These are phyloP conservation scores for Apiospora kogelbergensis DNA, from an alignment of 2,329 filamentous ascomycete species.

Conservation along the genomic window DNA sequence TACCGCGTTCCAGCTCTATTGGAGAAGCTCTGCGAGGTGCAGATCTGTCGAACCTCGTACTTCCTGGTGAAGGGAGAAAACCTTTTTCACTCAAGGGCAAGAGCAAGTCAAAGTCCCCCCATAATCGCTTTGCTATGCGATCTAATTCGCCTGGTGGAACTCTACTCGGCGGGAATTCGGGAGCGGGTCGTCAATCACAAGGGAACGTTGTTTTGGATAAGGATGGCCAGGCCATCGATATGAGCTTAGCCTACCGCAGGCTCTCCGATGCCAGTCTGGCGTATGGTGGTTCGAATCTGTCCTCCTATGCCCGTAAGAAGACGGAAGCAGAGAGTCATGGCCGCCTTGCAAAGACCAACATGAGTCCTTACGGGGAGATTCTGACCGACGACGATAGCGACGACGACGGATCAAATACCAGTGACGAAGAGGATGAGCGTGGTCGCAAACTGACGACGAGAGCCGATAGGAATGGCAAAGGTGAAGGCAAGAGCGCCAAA, in stretches of 20 bases:
- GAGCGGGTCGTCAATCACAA: slow-evolving; percentile 30
- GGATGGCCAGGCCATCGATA: slow-evolving; percentile 59
- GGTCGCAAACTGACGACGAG: slow-evolving; percentile 58
- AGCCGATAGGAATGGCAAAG: slow-evolving; percentile 40
- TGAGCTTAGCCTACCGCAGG: slow-evolving; percentile 67
- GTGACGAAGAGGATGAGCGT: slow-evolving; percentile 66
- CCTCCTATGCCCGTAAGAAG: slow-evolving; percentile 60
- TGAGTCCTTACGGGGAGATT: slow-evolving; percentile 65
- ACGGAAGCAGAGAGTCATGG: slow-evolving; percentile 41
- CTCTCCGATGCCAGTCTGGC: slow-evolving; percentile 71
- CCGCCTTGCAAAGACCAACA: slow-evolving; percentile 68
- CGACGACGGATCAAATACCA: slow-evolving; percentile 52
- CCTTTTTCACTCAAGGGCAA: slow-evolving; percentile 40
- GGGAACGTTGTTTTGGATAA: slow-evolving; percentile 56
- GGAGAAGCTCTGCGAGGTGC: slow-evolving; percentile 54
- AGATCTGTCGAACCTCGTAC: slow-evolving; percentile 49
- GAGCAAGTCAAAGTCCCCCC: slow-evolving; percentile 55
- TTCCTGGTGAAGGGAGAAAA: slow-evolving; percentile 46
- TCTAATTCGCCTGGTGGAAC: slow-evolving; percentile 46
- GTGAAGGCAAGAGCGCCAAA: slow-evolving; percentile 34
- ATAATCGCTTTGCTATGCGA: slow-evolving; percentile 47
- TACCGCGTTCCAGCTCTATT: slow-evolving; percentile 41
- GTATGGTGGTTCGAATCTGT: slow-evolving; percentile 62
- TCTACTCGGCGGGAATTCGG: slow-evolving; percentile 39
- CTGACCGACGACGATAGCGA: slow-evolving; percentile 67